These are phyloP conservation scores for Fraxinus americana DNA, from an alignment of 257 asterid species.

Conservation along the genomic window DNA sequence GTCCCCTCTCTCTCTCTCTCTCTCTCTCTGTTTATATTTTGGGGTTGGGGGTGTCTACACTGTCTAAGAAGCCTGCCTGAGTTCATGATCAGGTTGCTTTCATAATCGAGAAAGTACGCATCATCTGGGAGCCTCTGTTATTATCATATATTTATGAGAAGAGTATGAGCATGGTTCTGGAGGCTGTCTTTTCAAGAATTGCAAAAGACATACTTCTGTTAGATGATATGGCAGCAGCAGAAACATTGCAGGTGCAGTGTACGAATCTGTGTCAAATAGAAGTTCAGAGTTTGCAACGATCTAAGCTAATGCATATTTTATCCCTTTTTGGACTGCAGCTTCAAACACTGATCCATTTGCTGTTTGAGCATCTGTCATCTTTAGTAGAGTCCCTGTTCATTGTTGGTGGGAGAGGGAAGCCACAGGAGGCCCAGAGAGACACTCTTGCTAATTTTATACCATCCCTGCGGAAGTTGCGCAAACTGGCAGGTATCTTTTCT, in stretches of 20 bases:
- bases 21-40: slow-evolving; percentile 7
- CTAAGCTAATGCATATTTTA: slow-evolving; percentile 30
- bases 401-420: slow-evolving; percentile 36
- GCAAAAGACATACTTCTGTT: slow-evolving; percentile 75
- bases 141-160: slow-evolving; percentile 78
- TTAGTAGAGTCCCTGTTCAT: slow-evolving; percentile 61
- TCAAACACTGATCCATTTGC: slow-evolving; percentile 72
- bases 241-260: slow-evolving; percentile 80
- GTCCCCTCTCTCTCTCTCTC: slow-evolving; percentile 15
- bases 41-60: not conserved
- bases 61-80: slow-evolving; percentile 17
- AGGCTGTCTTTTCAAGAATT: slow-evolving; percentile 71
- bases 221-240: slow-evolving; percentile 98
- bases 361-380: slow-evolving; percentile 77
- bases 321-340: slow-evolving; percentile 49
- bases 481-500: slow-evolving; percentile 64
- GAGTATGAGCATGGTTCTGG: slow-evolving; percentile 69
- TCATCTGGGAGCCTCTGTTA: slow-evolving; percentile 83
- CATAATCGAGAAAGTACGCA: slow-evolving; percentile 94
- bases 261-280: not conserved
- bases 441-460: slow-evolving; percentile 46
- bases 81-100: slow-evolving; percentile 74
- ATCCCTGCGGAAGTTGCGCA: slow-evolving; percentile 70
- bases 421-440: slow-evolving; percentile 45
- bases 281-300: not conserved